Percentiles rank a stretch among this genome's conserved stretches.
phyloP scores from a whole-genome alignment of 1,284 basidiomycete species.

The Hemileccinum hortonii region DNA sequence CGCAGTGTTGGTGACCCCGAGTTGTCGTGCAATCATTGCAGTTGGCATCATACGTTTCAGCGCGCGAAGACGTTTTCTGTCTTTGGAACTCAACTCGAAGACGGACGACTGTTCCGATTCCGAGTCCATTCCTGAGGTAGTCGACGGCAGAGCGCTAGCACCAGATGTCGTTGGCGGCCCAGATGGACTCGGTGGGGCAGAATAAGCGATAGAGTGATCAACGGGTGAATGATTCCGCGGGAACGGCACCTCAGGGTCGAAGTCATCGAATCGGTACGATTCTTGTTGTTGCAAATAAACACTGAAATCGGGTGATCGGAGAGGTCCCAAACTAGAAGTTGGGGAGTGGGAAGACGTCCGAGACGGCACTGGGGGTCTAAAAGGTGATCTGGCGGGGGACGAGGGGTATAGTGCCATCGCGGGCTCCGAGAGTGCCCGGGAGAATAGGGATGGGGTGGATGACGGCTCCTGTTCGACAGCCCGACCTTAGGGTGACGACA shows the following conservation, averaged over 20 bases:
- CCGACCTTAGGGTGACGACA: neutral
- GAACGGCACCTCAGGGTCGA: neutral
- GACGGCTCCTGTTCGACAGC: conserved; percentile 8
- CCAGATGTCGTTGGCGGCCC: conserved; percentile 18
- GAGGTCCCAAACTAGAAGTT: neutral
- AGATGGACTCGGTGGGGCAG: conserved; percentile 19
- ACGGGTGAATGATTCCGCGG: conserved; percentile 6
- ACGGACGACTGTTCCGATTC: conserved; percentile 13
- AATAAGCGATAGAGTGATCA: conserved; percentile 1
- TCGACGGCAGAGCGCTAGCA: conserved; percentile 19
- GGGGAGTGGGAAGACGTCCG: conserved; percentile 14
- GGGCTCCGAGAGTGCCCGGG: conserved; percentile 15
- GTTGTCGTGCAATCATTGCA: conserved; percentile 39
- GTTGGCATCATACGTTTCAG: conserved; percentile 46
- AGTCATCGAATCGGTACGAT: conserved; percentile 9
- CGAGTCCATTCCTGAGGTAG: conserved; percentile 18
- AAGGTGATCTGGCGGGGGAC: conserved; percentile 5
- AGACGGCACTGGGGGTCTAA: neutral
- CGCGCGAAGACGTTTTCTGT: conserved; percentile 34
- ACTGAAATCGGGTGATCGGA: conserved; percentile 12
- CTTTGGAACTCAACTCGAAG: conserved; percentile 26
- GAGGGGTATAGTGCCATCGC: conserved; percentile 1
- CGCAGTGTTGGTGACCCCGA: conserved; percentile 17
- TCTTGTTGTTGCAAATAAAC: conserved; percentile 19
- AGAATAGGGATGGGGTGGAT: conserved; percentile 2